Evolutionary conservation across 208 protist species (phyloP).

Genomic region (Leishmania gerbilli): DNA sequence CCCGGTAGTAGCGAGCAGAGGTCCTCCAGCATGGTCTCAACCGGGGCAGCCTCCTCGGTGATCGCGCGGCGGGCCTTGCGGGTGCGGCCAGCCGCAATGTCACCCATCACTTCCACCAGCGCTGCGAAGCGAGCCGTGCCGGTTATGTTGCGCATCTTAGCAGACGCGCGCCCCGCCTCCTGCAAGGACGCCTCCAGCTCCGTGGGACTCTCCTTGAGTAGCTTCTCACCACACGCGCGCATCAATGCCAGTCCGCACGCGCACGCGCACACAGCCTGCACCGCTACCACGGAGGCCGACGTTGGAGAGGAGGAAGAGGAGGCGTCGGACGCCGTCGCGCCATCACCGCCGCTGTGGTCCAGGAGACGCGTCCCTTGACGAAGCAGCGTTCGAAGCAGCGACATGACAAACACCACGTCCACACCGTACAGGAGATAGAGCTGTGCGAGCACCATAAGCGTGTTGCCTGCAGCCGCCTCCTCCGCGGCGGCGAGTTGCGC

Average conservation of each 20-base stretch:
- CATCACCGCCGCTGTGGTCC: neutral
- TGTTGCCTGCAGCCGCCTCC: conserved; percentile 58
- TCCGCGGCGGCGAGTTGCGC: conserved; percentile 44
- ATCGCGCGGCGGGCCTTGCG: conserved; percentile 43
- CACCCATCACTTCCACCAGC: conserved; percentile 68
- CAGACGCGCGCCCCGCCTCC: conserved; percentile 38
- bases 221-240: conserved; percentile 78
- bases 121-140: conserved; percentile 50
- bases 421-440: conserved; percentile 76
- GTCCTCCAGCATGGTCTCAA: conserved; percentile 60
- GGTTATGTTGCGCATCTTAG: conserved; percentile 27
- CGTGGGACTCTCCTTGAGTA: conserved; percentile 71
- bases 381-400: conserved; percentile 54
- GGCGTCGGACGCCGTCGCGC: neutral
- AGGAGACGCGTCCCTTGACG: conserved; percentile 24
- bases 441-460: conserved; percentile 70
- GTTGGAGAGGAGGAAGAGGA: conserved; percentile 4
- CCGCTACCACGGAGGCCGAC: conserved; percentile 5
- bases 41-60: conserved; percentile 50
- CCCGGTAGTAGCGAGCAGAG: conserved; percentile 55
- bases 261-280: conserved; percentile 44
- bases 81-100: conserved; percentile 61
- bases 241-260: conserved; percentile 67
- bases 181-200: conserved; percentile 59
- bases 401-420: conserved; percentile 59